Evolutionary conservation across 139 green algal genomes (phyloP).

Genomic region (Chlamydomonas incerta): DNA sequence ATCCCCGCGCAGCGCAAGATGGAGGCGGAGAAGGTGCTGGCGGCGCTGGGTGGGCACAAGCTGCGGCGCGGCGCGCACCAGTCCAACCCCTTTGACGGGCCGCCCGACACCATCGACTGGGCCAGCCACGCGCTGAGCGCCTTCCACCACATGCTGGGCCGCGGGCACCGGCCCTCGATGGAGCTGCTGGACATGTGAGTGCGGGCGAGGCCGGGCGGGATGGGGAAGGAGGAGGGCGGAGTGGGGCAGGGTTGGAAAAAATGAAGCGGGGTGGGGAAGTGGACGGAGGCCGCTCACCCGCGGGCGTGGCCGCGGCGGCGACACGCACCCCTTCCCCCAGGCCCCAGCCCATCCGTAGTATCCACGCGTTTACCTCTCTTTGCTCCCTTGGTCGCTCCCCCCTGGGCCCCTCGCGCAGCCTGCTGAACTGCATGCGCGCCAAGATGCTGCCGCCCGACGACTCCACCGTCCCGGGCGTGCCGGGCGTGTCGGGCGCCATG

Average conservation of each 20-base stretch:
- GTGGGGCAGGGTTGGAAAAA: too few species aligned
- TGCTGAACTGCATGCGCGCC: conserved; percentile 70
- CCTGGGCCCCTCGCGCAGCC: conserved; percentile 39
- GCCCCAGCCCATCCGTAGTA: too few species aligned
- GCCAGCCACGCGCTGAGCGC: conserved; percentile 54
- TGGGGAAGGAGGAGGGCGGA: too few species aligned
- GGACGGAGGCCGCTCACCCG: too few species aligned
- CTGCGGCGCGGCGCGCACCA: conserved; percentile 15
- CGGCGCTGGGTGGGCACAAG: conserved; percentile 46
- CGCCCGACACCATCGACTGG: conserved; percentile 61
- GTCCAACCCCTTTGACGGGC: conserved; percentile 34
- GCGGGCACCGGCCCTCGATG: conserved; percentile 50
- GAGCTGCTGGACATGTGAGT: conserved; percentile 52
- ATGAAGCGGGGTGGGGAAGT: too few species aligned
- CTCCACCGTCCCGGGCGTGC: background rate
- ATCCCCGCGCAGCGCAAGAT: conserved; percentile 1
- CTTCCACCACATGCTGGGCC: conserved; percentile 65
- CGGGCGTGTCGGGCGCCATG: too few species aligned
- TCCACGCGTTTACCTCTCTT: too few species aligned
- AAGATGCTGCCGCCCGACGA: conserved; percentile 45
- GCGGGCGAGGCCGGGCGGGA: too few species aligned
- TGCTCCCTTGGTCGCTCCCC: too few species aligned
- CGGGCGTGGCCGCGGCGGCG: too few species aligned
- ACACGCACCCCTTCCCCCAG: too few species aligned
- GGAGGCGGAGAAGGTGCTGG: conserved; percentile 54